Conservation (phyloP, 2,329 filamentous ascomycete species). For the Chaetomium sp. region DNA sequence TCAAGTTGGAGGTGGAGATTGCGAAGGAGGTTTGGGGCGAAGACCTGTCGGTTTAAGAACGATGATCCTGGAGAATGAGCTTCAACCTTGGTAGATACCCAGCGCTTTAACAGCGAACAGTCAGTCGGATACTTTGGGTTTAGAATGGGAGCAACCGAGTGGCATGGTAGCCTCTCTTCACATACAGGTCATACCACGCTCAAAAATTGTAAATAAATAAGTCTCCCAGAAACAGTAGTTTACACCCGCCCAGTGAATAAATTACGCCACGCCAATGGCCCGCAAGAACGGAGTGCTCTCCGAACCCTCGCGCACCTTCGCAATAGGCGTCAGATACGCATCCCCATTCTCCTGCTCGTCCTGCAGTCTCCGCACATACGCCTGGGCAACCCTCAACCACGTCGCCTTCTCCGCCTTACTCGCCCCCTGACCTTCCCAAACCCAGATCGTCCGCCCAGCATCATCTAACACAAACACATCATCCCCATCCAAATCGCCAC, state of each 20-base stretch:
- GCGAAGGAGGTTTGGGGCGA: constrained; percentile 51
- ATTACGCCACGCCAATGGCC: constrained; percentile 32
- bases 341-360: constrained; percentile 26
- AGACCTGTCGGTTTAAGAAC: constrained; percentile 30
- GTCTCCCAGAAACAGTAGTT: too few species aligned
- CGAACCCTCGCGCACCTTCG: constrained; percentile 50
- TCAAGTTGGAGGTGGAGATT: constrained; percentile 48
- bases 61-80: background rate
- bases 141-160: too few species aligned
- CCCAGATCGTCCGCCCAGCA: background rate
- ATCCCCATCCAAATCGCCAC: background rate
- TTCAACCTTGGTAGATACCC: constrained; percentile 13
- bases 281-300: constrained; percentile 48
- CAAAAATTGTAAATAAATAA: too few species aligned
- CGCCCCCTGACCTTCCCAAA: constrained; percentile 2
- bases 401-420: constrained; percentile 5
- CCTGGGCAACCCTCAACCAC: constrained; percentile 6
- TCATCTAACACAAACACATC: constrained; percentile 8
- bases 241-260: background rate
- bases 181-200: too few species aligned
- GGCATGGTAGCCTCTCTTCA: too few species aligned
- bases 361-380: constrained; percentile 28
- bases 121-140: too few species aligned
- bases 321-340: constrained; percentile 44
- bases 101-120: constrained; percentile 7